phyloP scores from a whole-genome alignment of 345 rosid genomes.

The rapeseed (Brassica napus) region Da-Ae NC_063439.1:18681501-18682000 shows the following conservation, averaged over 20 bases:
- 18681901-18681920: slow-evolving; percentile 46
- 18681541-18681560: slow-evolving; percentile 3
- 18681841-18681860: slow-evolving; percentile 43
- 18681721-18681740: slow-evolving; percentile 60
- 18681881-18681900: slow-evolving; percentile 90
- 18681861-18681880: slow-evolving; percentile 51
- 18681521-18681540: slow-evolving; percentile 13
- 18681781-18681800: slow-evolving; percentile 83
- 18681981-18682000: slow-evolving; percentile 85
- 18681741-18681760: slow-evolving; percentile 86
- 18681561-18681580: neutral
- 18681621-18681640: slow-evolving; percentile 17
- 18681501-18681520: slow-evolving; percentile 6
- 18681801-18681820: slow-evolving; percentile 78
- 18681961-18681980: slow-evolving; percentile 81
- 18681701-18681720: slow-evolving; percentile 23
- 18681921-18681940: neutral
- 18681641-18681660: neutral
- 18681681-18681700: slow-evolving; percentile 5
- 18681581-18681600: neutral
- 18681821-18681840: slow-evolving; percentile 60
- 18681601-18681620: slow-evolving; percentile 22
- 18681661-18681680: slow-evolving; percentile 17
- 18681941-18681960: neutral
- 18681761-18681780: slow-evolving; percentile 94